These are phyloP conservation scores for Rutstroemia sydowiana DNA, from an alignment of 2,329 filamentous ascomycete genomes.

Conservation along the genomic window DNA sequence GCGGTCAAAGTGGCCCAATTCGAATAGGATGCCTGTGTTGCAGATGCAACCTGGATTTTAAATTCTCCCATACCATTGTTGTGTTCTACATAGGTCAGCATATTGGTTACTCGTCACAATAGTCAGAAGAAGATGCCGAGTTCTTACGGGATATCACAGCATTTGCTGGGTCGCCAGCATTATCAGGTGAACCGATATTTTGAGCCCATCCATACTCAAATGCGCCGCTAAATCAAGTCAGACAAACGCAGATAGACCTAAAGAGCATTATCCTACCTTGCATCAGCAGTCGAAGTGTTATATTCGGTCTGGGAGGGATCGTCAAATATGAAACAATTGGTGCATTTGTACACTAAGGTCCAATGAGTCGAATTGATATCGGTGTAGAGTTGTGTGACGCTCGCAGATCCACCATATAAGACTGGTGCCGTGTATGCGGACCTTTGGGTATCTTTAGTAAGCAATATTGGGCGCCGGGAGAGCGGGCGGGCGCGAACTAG, in stretches of 20 bases:
- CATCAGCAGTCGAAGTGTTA: constrained; percentile 37
- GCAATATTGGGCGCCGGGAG: neutral
- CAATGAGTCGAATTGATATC: constrained; percentile 51
- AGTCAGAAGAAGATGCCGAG: neutral
- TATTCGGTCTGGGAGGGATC: constrained; percentile 38
- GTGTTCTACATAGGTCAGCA: constrained; percentile 34
- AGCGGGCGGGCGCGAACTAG: neutral
- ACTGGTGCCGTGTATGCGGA: constrained; percentile 52
- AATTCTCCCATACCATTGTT: constrained; percentile 47
- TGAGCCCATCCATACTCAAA: constrained; percentile 51
- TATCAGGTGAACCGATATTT: constrained; percentile 32
- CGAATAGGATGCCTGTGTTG: constrained; percentile 34
- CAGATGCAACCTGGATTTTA: constrained; percentile 36
- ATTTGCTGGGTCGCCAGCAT: constrained; percentile 34
- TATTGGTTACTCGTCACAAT: neutral
- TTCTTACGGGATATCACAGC: constrained; percentile 10
- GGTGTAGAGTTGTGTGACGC: constrained; percentile 52
- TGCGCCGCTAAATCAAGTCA: constrained; percentile 22
- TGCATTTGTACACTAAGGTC: constrained; percentile 58
- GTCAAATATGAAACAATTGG: constrained; percentile 48
- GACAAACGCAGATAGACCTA: neutral
- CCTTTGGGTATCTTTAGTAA: constrained; percentile 15
- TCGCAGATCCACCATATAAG: constrained; percentile 54
- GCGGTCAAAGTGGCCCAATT: constrained; percentile 27
- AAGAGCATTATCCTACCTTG: neutral